Conservation (phyloP, 306 rosid genomes). For the Comarum palustre region DNA sequence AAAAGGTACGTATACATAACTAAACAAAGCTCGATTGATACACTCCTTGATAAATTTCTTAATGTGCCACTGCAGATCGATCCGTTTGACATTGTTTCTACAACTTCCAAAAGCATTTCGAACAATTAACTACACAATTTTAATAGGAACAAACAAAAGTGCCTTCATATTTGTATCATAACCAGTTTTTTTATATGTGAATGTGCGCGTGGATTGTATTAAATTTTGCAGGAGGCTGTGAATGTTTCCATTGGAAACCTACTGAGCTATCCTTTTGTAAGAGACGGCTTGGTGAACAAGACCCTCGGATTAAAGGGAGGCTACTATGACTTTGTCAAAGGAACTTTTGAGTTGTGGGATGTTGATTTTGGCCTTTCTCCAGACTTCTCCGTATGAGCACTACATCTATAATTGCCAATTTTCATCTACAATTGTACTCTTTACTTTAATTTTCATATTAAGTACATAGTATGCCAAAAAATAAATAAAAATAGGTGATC, state of each 20-base stretch:
- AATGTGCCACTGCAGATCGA: background rate
- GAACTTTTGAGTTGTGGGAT: conserved; percentile 85
- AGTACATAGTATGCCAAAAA: conserved; percentile 30
- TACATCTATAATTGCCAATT: conserved; percentile 12
- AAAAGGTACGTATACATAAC: conserved; percentile 44
- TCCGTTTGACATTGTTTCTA: background rate
- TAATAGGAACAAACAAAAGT: background rate
- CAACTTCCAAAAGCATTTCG: background rate
- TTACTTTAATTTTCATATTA: background rate
- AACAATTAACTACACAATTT: background rate
- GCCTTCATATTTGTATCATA: background rate
- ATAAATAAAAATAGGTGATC: background rate
- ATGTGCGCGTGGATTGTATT: background rate
- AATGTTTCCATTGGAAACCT: conserved; percentile 75
- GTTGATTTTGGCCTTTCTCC: conserved; percentile 73
- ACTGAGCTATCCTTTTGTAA: conserved; percentile 88
- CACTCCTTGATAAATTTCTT: background rate
- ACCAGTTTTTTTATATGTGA: background rate
- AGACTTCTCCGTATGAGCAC: conserved; percentile 81
- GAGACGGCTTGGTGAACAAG: conserved; percentile 81
- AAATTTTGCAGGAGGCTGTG: conserved; percentile 80
- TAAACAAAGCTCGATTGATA: background rate
- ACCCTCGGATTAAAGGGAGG: conserved; percentile 81
- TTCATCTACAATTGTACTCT: conserved; percentile 7
- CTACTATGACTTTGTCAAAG: conserved; percentile 81